Evolutionary conservation across 768 basidiomycete genomes (phyloP).

Genomic region (Collybia mongolica): DNA sequence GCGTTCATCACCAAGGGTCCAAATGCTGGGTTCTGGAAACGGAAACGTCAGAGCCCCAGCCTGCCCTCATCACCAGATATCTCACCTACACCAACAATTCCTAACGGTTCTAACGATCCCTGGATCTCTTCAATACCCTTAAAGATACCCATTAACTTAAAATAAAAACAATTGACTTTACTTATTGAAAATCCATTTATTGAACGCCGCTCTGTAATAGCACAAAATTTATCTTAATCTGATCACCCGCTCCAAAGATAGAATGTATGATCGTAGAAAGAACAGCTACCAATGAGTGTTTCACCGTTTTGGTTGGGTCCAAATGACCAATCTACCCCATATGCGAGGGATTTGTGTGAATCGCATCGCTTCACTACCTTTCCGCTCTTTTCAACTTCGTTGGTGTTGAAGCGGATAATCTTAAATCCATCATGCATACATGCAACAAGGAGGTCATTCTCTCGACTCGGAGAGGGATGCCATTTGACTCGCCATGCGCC

Average conservation of each 20-base stretch:
- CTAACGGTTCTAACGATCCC: neutral
- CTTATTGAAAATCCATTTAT: too few species aligned
- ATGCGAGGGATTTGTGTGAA: slow-evolving; percentile 80
- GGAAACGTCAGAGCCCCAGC: slow-evolving; percentile 23
- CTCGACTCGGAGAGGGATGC: slow-evolving; percentile 75
- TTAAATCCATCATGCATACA: slow-evolving; percentile 99
- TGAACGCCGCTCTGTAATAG: too few species aligned
- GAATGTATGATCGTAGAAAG: slow-evolving; percentile 91
- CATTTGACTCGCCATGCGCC: slow-evolving; percentile 97
- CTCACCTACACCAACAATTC: neutral
- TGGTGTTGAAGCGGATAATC: slow-evolving; percentile 60
- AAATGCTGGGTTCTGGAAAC: slow-evolving; percentile 53
- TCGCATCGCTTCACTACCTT: slow-evolving; percentile 56
- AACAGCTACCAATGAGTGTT: slow-evolving; percentile 81
- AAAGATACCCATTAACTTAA: neutral
- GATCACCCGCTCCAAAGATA: slow-evolving; percentile 74
- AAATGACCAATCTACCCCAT: slow-evolving; percentile 90
- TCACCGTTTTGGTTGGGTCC: slow-evolving; percentile 25
- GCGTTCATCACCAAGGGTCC: slow-evolving; percentile 65
- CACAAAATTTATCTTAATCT: too few species aligned
- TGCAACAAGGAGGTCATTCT: slow-evolving; percentile 81
- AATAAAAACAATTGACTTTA: too few species aligned
- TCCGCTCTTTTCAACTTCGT: slow-evolving; percentile 13
- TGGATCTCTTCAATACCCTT: slow-evolving; percentile 1
- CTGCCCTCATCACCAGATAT: neutral